A percentile compares a stretch with the other conserved stretches of the same genome.
These are phyloP conservation scores for Salix suchowensis DNA, from an alignment of 345 rosid species.

Conservation along the genomic window DNA sequence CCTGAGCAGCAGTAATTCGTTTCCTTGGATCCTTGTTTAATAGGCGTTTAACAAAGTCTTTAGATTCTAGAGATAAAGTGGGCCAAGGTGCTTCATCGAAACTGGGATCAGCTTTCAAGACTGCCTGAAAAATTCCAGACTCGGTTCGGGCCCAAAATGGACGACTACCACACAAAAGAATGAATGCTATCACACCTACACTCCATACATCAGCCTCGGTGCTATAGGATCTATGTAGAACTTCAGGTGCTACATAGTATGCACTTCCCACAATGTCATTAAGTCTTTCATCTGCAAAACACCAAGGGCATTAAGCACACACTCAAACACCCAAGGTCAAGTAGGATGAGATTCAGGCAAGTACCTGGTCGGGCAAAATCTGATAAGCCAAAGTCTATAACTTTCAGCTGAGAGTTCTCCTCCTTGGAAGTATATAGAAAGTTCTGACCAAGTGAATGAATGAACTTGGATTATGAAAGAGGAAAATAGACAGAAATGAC, in stretches of 20 bases:
- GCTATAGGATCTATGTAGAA: conserved; percentile 82
- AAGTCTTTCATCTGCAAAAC: conserved; percentile 73
- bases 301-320: conserved; percentile 14
- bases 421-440: conserved; percentile 81
- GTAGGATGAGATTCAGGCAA: conserved; percentile 1
- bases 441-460: conserved; percentile 56
- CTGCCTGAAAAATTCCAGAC: conserved; percentile 88
- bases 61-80: conserved; percentile 72
- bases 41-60: conserved; percentile 76
- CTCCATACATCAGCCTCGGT: conserved; percentile 99
- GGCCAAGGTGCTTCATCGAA: conserved; percentile 93
- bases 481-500: background rate
- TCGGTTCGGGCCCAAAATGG: conserved; percentile 99
- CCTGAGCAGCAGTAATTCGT: conserved; percentile 94
- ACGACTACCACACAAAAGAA: conserved; percentile 91
- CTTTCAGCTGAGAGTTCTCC: conserved; percentile 78
- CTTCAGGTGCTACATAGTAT: conserved; percentile 97
- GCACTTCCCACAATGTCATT: conserved; percentile 98
- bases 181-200: conserved; percentile 89
- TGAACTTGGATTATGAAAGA: background rate
- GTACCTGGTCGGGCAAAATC: conserved; percentile 94
- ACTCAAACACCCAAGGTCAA: conserved; percentile 8
- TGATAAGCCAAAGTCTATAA: conserved; percentile 91
- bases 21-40: conserved; percentile 82
- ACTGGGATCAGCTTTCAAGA: conserved; percentile 84